Conservation (phyloP, 306 rosid genomes). For the Castanea sativa region DNA sequence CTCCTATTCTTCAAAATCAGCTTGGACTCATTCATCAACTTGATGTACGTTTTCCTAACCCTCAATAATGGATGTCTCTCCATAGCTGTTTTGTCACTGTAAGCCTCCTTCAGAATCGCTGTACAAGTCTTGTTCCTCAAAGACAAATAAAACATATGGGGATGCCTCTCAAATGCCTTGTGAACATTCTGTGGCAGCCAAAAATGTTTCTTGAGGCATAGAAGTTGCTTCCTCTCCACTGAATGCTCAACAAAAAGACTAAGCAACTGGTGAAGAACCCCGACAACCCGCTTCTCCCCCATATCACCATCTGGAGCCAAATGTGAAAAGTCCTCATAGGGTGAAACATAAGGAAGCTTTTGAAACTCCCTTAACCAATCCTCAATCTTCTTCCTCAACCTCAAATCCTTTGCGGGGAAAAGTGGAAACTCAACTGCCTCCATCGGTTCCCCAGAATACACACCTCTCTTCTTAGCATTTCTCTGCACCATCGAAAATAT, state of each 20-base stretch:
- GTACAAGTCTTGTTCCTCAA: conserved; percentile 73
- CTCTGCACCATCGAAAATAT: conserved; percentile 62
- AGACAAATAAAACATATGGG: conserved; percentile 72
- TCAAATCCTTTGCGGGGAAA: conserved; percentile 73
- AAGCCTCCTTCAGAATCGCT: conserved; percentile 78
- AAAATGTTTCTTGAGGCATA: conserved; percentile 68
- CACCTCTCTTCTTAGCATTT: conserved; percentile 55
- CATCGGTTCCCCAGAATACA: conserved; percentile 42
- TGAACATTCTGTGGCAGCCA: conserved; percentile 89
- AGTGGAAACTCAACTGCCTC: conserved; percentile 64
- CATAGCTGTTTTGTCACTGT: conserved; percentile 45
- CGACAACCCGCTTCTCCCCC: conserved; percentile 76
- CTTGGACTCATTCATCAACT: conserved; percentile 61
- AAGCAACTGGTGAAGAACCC: conserved; percentile 74
- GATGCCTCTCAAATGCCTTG: conserved; percentile 85
- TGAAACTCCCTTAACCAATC: conserved; percentile 75
- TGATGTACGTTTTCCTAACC: conserved; percentile 68
- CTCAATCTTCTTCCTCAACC: conserved; percentile 75
- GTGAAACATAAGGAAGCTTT: conserved; percentile 79
- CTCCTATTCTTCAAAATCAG: conserved; percentile 59
- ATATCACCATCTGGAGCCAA: conserved; percentile 60
- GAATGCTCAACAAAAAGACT: conserved; percentile 82
- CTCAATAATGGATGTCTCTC: conserved; percentile 63
- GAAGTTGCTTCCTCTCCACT: conserved; percentile 71
- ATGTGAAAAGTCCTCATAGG: conserved; percentile 57